These are phyloP conservation scores for Hericium alpestre DNA, from an alignment of 768 basidiomycete species.

Conservation along the genomic window DNA sequence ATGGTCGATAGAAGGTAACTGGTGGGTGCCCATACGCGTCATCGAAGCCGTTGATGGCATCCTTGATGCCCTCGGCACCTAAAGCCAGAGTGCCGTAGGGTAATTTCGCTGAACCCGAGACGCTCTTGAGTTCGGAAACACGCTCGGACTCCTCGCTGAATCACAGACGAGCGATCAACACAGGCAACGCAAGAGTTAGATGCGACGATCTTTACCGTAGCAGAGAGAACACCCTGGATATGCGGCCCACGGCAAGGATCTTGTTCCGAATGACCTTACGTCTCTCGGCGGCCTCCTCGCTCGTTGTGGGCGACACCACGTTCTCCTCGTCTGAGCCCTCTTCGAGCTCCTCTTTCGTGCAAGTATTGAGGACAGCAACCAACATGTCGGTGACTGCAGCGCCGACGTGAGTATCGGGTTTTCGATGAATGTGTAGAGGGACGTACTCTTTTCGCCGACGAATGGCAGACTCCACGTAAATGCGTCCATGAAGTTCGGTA, in stretches of 20 bases:
- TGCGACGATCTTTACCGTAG: slow-evolving; percentile 57
- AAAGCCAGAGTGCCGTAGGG: slow-evolving; percentile 79
- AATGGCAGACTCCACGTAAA: slow-evolving; percentile 98
- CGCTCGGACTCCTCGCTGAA: slow-evolving; percentile 93
- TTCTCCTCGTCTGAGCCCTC: slow-evolving; percentile 47
- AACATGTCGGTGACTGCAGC: slow-evolving; percentile 92
- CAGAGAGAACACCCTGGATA: slow-evolving; percentile 92
- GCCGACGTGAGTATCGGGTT: not conserved
- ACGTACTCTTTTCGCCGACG: slow-evolving; percentile 90
- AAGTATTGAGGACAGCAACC: slow-evolving; percentile 92
- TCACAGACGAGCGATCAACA: not conserved
- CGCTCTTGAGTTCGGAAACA: slow-evolving; percentile 91
- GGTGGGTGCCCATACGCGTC: slow-evolving; percentile 67
- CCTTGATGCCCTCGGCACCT: slow-evolving; percentile 90
- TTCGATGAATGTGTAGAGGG: not conserved
- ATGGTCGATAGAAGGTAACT: not conserved
- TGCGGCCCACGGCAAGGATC: slow-evolving; percentile 93
- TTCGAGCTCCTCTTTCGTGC: slow-evolving; percentile 93
- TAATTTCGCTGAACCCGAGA: slow-evolving; percentile 65
- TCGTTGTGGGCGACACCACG: slow-evolving; percentile 24
- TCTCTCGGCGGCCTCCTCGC: slow-evolving; percentile 55
- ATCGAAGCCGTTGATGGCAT: slow-evolving; percentile 86
- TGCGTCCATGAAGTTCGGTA: slow-evolving; percentile 96
- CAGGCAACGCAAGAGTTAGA: not conserved
- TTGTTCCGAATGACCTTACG: slow-evolving; percentile 95